A percentile compares a stretch with the other conserved stretches of the same genome.
Evolutionary conservation across 495 filamentous ascomycete genomes (phyloP).

Genomic region (Hyaloscypha hepaticicola): DNA sequence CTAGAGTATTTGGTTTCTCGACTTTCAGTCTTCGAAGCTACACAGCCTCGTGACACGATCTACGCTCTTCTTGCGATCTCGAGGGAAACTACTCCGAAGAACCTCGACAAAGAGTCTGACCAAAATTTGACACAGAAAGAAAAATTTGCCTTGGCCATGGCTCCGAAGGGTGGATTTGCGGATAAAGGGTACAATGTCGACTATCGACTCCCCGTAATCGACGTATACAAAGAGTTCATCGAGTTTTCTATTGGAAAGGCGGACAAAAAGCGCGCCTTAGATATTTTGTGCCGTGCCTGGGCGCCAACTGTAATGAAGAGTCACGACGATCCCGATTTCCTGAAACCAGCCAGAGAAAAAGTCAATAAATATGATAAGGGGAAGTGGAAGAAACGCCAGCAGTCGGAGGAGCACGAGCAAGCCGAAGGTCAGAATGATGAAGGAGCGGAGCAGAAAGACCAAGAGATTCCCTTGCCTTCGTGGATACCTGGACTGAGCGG

Average conservation of each 20-base stretch:
- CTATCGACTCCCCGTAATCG: constrained; percentile 4
- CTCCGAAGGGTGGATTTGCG: not conserved
- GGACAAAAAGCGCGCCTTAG: not conserved
- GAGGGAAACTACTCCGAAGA: constrained; percentile 2
- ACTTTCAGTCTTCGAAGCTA: constrained; percentile 7
- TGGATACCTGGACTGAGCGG: constrained; percentile 1
- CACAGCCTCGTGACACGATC: constrained; percentile 14
- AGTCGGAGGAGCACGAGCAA: too few species aligned
- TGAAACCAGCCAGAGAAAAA: not conserved
- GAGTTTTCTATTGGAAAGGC: not conserved
- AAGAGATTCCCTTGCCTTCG: not conserved
- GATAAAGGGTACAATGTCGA: not conserved
- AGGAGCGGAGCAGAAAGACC: not conserved
- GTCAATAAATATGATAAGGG: not conserved
- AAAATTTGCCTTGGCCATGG: not conserved
- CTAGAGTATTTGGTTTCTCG: constrained; percentile 2
- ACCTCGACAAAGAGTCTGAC: not conserved
- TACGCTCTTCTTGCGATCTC: constrained; percentile 11
- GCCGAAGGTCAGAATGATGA: not conserved
- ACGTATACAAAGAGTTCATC: constrained; percentile 6
- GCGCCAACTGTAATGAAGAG: constrained; percentile 6
- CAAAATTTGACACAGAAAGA: not conserved
- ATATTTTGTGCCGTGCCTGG: constrained; percentile 11
- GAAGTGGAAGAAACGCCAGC: not conserved
- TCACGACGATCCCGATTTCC: not conserved